Evolutionary conservation across 371 early-diverging fungal species (phyloP).

Genomic region (Massospora cicadina): DNA sequence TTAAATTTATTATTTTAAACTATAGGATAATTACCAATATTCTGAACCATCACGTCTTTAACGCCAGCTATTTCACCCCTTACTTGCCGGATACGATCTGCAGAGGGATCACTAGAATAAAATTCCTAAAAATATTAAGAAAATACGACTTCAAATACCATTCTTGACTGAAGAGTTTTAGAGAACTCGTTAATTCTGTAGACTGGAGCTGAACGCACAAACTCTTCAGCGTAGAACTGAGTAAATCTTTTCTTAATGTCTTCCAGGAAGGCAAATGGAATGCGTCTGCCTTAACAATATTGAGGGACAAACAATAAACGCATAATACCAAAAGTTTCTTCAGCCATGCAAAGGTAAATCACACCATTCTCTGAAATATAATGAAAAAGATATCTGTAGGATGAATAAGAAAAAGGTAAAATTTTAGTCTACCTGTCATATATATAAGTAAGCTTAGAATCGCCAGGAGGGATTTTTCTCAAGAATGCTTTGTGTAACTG

Average conservation of each 20-base stretch:
- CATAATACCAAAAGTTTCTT: conserved; percentile 51
- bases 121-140: conserved; percentile 28
- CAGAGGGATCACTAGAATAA: conserved; percentile 48
- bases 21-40: conserved; percentile 38
- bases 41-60: conserved; percentile 86
- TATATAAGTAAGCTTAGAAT: conserved; percentile 78
- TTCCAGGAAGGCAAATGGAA: conserved; percentile 78
- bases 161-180: conserved; percentile 51
- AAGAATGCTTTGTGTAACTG: conserved; percentile 71
- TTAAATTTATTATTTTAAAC: too few relatives aligned
- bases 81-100: conserved; percentile 63
- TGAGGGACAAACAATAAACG: background rate
- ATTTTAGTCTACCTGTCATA: conserved; percentile 48
- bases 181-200: conserved; percentile 73
- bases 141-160: conserved; percentile 26
- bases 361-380: conserved; percentile 63
- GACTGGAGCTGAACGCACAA: conserved; percentile 37
- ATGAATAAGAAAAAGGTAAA: conserved; percentile 1
- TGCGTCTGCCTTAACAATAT: conserved; percentile 36
- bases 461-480: conserved; percentile 76
- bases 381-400: conserved; percentile 63
- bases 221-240: conserved; percentile 31
- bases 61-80: conserved; percentile 84
- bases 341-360: conserved; percentile 78
- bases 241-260: conserved; percentile 54